Conservation (phyloP, 73 alveolate species). For the Durusdinium trenchii region DNA sequence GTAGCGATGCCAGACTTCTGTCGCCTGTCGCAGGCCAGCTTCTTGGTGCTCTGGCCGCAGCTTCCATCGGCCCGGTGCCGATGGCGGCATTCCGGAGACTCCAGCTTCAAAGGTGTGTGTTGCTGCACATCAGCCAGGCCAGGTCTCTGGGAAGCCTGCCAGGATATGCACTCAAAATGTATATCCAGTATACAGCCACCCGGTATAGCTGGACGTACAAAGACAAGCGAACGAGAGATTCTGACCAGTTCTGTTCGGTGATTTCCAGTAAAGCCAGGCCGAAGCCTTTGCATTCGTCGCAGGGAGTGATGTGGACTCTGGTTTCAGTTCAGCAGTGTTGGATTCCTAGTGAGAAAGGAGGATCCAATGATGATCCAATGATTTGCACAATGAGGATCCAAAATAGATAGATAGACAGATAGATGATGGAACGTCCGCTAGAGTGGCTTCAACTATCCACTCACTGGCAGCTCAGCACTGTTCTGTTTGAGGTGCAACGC, state of each 20-base stretch:
- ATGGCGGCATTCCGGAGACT: neutral
- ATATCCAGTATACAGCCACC: too few relatives aligned
- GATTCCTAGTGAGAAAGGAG: neutral
- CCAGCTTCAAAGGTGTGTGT: conserved; percentile 21
- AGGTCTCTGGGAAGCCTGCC: neutral
- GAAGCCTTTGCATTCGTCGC: too few relatives aligned
- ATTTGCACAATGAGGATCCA: too few relatives aligned
- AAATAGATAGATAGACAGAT: too few relatives aligned
- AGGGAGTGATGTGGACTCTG: too few relatives aligned
- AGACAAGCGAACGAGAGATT: too few relatives aligned
- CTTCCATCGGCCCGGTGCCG: conserved; percentile 10
- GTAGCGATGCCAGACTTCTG: too few relatives aligned
- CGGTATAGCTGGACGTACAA: too few relatives aligned
- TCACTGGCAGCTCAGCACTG: neutral
- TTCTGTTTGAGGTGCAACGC: neutral
- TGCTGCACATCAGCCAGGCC: conserved; percentile 50
- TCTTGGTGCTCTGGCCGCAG: conserved; percentile 75
- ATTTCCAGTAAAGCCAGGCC: too few relatives aligned
- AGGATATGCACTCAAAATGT: neutral
- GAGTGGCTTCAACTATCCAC: neutral
- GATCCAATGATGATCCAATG: neutral
- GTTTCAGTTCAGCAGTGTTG: too few relatives aligned
- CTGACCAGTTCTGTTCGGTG: too few relatives aligned
- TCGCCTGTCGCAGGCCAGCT: conserved; percentile 32
- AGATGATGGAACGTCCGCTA: too few relatives aligned